These are phyloP conservation scores for Trametes cinnabarina DNA, from an alignment of 768 basidiomycete genomes.

Conservation along the genomic window DNA sequence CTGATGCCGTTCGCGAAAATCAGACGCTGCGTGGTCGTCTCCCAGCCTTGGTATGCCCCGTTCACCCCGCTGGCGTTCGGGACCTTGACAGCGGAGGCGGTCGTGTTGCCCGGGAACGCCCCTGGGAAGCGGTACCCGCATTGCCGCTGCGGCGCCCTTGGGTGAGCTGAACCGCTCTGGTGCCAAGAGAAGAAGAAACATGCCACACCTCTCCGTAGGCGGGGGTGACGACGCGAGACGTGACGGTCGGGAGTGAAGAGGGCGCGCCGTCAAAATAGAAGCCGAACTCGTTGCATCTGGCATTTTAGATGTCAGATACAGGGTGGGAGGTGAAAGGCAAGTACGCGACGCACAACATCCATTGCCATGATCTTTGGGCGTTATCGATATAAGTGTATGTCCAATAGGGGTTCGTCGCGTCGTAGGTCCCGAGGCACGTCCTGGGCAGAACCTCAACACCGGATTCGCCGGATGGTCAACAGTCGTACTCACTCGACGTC, in stretches of 20 bases:
- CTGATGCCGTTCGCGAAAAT: conserved; percentile 72
- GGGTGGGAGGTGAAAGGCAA: background rate
- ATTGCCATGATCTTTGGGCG: conserved; percentile 56
- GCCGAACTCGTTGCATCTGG: conserved; percentile 66
- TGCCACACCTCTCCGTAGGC: conserved; percentile 47
- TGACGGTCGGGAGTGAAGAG: conserved; percentile 37
- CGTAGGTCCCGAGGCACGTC: conserved; percentile 40
- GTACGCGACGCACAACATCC: conserved; percentile 47
- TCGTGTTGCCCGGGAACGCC: conserved; percentile 40
- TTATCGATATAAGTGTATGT: conserved; percentile 54
- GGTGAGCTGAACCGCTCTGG: background rate
- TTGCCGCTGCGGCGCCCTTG: conserved; percentile 46
- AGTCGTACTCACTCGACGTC: conserved; percentile 43
- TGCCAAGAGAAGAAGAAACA: background rate
- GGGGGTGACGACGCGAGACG: conserved; percentile 50
- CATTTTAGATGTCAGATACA: conserved; percentile 24
- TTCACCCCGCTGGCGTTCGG: conserved; percentile 46
- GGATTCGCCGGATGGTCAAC: too few relatives aligned
- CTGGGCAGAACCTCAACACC: background rate
- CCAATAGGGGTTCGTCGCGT: conserved; percentile 40
- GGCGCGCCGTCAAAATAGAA: conserved; percentile 39
- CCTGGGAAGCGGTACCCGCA: conserved; percentile 62
- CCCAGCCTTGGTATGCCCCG: conserved; percentile 56
- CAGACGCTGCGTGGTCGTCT: conserved; percentile 51
- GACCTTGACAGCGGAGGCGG: conserved; percentile 30